Conservation (phyloP, 2,329 filamentous ascomycete genomes). For the Aureobasidium zeae region DNA sequence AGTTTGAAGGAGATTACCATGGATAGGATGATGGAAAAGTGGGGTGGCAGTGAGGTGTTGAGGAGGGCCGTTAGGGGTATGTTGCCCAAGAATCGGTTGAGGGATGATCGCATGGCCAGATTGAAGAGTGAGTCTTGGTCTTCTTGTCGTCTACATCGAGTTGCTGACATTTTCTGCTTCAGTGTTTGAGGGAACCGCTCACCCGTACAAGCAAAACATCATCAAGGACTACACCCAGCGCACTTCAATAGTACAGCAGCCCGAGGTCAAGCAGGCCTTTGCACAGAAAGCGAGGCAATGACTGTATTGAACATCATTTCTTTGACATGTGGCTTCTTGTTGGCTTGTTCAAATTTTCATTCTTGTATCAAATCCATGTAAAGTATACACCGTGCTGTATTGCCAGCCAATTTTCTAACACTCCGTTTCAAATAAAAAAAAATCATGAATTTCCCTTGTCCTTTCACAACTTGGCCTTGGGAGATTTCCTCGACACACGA, state of each 20-base stretch:
- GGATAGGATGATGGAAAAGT: constrained; percentile 89
- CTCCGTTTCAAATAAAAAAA: background rate
- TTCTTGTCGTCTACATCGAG: background rate
- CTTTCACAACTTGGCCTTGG: constrained; percentile 34
- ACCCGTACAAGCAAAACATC: constrained; percentile 87
- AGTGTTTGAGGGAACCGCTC: constrained; percentile 84
- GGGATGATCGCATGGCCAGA: constrained; percentile 76
- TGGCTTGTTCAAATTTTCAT: constrained; percentile 1
- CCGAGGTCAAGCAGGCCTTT: constrained; percentile 16
- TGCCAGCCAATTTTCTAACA: constrained; percentile 10
- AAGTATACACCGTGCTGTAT: constrained; percentile 13
- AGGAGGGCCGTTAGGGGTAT: constrained; percentile 90
- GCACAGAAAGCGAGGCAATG: constrained; percentile 9
- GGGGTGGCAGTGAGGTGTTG: constrained; percentile 85
- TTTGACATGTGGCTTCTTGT: constrained; percentile 1
- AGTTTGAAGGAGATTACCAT: constrained; percentile 81
- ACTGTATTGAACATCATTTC: background rate
- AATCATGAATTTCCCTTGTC: background rate
- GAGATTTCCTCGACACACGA: constrained; percentile 57
- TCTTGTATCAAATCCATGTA: constrained; percentile 8
- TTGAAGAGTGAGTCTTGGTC: constrained; percentile 59
- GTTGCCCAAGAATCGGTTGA: constrained; percentile 90
- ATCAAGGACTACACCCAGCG: constrained; percentile 41
- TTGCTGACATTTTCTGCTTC: constrained; percentile 2
- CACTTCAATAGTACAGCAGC: constrained; percentile 13